Percentiles rank a stretch among this genome's conserved stretches.
phyloP scores from a whole-genome alignment of 1,139 yeast species.

The Candida tunisiensis region DNA sequence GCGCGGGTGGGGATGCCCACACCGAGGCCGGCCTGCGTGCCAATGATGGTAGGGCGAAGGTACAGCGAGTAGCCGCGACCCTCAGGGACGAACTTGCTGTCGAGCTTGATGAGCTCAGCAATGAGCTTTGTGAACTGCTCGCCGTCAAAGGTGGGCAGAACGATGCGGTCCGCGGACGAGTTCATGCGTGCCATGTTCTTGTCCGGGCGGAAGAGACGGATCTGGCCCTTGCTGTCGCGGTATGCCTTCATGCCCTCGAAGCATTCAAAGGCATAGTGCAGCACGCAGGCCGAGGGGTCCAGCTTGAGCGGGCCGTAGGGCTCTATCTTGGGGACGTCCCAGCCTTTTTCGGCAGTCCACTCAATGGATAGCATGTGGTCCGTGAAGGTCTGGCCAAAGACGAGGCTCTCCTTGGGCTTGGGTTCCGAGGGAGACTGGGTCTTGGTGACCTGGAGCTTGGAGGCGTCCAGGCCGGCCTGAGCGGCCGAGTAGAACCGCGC shows the following conservation, averaged over 20 bases:
- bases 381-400: slow-evolving; percentile 77
- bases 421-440: slow-evolving; percentile 45
- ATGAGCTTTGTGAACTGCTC: slow-evolving; percentile 62
- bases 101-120: slow-evolving; percentile 56
- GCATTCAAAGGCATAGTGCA: slow-evolving; percentile 89
- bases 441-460: slow-evolving; percentile 42
- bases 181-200: slow-evolving; percentile 88
- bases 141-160: slow-evolving; percentile 69
- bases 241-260: slow-evolving; percentile 97
- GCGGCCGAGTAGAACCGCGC: slow-evolving; percentile 13
- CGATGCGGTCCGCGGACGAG: slow-evolving; percentile 71
- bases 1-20: slow-evolving; percentile 72
- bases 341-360: slow-evolving; percentile 65
- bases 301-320: slow-evolving; percentile 64
- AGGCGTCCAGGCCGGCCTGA: slow-evolving; percentile 50
- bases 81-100: slow-evolving; percentile 62
- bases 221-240: slow-evolving; percentile 38
- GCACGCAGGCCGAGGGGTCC: slow-evolving; percentile 79
- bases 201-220: slow-evolving; percentile 79
- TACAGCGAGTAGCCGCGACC: slow-evolving; percentile 82
- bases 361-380: slow-evolving; percentile 81
- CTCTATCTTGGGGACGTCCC: slow-evolving; percentile 73
- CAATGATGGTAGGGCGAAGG: slow-evolving; percentile 87
- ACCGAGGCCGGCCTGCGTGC: slow-evolving; percentile 77
- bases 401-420: slow-evolving; percentile 58